Conservation (phyloP, 306 rosid genomes). For the Sindora glabra region DNA sequence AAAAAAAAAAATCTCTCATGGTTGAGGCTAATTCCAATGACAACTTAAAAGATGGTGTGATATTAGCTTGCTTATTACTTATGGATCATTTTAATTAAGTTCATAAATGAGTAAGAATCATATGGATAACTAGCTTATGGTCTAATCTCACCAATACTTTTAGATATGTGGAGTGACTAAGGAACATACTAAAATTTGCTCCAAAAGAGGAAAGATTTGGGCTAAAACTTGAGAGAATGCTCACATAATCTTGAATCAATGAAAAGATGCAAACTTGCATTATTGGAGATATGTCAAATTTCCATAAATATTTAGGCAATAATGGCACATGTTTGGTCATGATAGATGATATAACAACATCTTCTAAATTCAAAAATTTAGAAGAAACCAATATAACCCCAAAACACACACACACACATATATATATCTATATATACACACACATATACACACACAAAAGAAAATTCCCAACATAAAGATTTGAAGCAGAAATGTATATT, state of each 20-base stretch:
- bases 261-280: not conserved
- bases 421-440: constrained; percentile 9
- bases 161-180: not conserved
- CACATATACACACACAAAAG: no score
- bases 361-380: not conserved
- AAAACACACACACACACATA: not conserved
- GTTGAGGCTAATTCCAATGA: constrained; percentile 9
- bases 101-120: not conserved
- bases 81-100: constrained; percentile 7
- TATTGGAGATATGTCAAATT: constrained; percentile 12
- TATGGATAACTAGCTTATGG: not conserved
- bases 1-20: no score
- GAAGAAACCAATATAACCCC: not conserved
- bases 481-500: not conserved
- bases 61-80: constrained; percentile 14
- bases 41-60: constrained; percentile 8
- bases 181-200: constrained; percentile 12
- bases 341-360: constrained; percentile 6
- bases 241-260: not conserved
- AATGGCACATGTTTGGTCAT: not conserved
- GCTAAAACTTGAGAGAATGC: constrained; percentile 14
- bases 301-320: constrained; percentile 6
- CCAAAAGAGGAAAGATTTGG: constrained; percentile 19
- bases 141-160: not conserved
- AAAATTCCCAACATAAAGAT: not conserved